Conservation (phyloP, 2,329 filamentous ascomycete genomes). For the Cladosporium cucumerinum region DNA sequence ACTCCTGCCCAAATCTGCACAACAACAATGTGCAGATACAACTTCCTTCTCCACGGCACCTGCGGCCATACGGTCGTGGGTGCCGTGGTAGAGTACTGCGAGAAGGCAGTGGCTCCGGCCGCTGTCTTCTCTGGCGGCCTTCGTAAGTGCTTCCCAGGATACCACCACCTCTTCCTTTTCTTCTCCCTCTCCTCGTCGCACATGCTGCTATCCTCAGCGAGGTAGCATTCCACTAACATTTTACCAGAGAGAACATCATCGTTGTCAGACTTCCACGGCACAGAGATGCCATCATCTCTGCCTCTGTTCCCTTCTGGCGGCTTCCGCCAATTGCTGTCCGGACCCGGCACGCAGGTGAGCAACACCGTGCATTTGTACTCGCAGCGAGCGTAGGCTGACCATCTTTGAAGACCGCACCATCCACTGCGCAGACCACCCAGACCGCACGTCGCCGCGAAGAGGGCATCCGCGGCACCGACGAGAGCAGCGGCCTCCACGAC, state of each 20-base stretch:
- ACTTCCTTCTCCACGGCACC: conserved; percentile 1
- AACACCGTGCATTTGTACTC: background rate
- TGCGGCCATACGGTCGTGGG: background rate
- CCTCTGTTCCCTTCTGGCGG: conserved; percentile 6
- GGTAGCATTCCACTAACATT: conserved; percentile 9
- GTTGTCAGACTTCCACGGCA: background rate
- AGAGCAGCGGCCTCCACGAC: conserved; percentile 22
- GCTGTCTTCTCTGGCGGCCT: background rate
- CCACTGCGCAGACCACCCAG: conserved; percentile 1
- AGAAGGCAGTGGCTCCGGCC: conserved; percentile 13
- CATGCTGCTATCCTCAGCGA: conserved; percentile 9
- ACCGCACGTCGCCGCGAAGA: conserved; percentile 1
- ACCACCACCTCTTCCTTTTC: background rate
- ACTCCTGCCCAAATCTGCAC: background rate
- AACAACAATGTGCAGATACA: conserved; percentile 11
- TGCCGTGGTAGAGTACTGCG: conserved; percentile 12
- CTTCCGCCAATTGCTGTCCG: conserved; percentile 10
- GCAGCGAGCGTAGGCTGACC: background rate
- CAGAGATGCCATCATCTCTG: conserved; percentile 1
- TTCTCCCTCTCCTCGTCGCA: background rate
- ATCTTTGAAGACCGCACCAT: background rate
- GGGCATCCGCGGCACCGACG: conserved; percentile 19
- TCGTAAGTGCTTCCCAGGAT: background rate
- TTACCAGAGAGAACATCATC: conserved; percentile 11
- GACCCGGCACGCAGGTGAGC: conserved; percentile 1